phyloP scores from a whole-genome alignment of 768 basidiomycete genomes.

The Psilocybe azurescens region DNA sequence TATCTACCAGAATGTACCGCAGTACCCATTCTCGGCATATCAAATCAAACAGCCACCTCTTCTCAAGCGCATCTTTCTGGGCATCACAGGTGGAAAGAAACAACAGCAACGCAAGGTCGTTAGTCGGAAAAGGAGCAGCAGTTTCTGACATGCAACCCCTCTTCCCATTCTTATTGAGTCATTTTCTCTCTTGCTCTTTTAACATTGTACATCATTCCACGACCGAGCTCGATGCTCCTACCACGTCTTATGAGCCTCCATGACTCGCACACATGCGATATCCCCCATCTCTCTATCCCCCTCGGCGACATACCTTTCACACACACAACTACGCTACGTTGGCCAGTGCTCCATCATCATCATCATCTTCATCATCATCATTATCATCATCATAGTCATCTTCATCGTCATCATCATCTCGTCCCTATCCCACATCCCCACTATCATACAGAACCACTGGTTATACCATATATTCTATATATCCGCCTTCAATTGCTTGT shows the following conservation, averaged over 20 bases:
- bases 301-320: background rate
- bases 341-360: background rate
- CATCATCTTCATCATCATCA: background rate
- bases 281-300: background rate
- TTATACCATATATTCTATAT: conserved; percentile 13
- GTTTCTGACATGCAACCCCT: conserved; percentile 23
- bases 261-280: conserved; percentile 1
- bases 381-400: background rate
- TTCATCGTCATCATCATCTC: background rate
- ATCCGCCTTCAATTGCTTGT: conserved; percentile 1
- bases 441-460: conserved; percentile 6
- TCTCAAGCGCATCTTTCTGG: conserved; percentile 30
- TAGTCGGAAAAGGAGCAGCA: conserved; percentile 29
- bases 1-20: conserved; percentile 25
- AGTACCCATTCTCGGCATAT: conserved; percentile 30
- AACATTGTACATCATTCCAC: conserved; percentile 1
- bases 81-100: conserved; percentile 26
- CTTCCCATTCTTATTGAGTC: background rate
- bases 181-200: conserved; percentile 2
- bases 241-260: conserved; percentile 1
- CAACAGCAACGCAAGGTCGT: conserved; percentile 21
- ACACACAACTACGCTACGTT: background rate
- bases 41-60: conserved; percentile 28
- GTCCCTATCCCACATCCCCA: background rate
- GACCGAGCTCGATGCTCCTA: conserved; percentile 8